These are phyloP conservation scores for Bifiguratus adelaidae DNA, from an alignment of 192 early-diverging fungal species.

Conservation along the genomic window DNA sequence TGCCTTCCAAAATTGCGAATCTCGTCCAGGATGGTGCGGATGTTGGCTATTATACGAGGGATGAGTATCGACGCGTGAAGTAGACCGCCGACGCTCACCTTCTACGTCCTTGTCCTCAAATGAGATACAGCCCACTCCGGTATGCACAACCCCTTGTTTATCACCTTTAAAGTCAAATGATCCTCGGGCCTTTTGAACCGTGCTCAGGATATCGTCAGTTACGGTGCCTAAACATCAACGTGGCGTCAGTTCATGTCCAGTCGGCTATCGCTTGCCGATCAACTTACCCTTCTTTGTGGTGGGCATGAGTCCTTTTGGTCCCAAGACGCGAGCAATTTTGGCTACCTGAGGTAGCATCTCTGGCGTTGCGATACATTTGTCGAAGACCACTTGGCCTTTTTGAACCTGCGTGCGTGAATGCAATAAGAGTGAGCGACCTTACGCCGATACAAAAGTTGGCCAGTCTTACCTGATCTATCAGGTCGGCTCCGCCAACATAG, in stretches of 20 bases:
- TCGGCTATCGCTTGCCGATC: not conserved
- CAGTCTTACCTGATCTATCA: constrained; percentile 52
- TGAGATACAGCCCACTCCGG: constrained; percentile 9
- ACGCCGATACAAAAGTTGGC: not conserved
- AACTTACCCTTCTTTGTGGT: constrained; percentile 58
- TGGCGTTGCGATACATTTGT: constrained; percentile 81
- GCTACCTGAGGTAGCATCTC: constrained; percentile 82
- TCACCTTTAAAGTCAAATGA: constrained; percentile 71
- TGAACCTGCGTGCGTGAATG: constrained; percentile 7
- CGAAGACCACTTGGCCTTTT: constrained; percentile 59
- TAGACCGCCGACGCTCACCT: constrained; percentile 1
- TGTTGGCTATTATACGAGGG: constrained; percentile 27
- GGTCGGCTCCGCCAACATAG: constrained; percentile 78
- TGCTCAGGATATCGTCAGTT: constrained; percentile 57
- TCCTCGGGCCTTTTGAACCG: constrained; percentile 52
- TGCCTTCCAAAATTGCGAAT: constrained; percentile 44
- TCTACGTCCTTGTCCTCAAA: constrained; percentile 18
- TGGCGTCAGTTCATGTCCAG: not conserved
- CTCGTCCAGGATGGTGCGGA: constrained; percentile 45
- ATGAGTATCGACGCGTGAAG: not conserved
- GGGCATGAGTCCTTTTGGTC: constrained; percentile 96
- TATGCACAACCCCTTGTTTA: constrained; percentile 59
- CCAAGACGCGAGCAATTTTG: constrained; percentile 79
- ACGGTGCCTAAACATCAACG: constrained; percentile 41
- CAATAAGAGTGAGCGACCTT: not conserved